These are phyloP conservation scores for Prunus mume DNA, from an alignment of 306 rosid species.

Conservation along the genomic window DNA sequence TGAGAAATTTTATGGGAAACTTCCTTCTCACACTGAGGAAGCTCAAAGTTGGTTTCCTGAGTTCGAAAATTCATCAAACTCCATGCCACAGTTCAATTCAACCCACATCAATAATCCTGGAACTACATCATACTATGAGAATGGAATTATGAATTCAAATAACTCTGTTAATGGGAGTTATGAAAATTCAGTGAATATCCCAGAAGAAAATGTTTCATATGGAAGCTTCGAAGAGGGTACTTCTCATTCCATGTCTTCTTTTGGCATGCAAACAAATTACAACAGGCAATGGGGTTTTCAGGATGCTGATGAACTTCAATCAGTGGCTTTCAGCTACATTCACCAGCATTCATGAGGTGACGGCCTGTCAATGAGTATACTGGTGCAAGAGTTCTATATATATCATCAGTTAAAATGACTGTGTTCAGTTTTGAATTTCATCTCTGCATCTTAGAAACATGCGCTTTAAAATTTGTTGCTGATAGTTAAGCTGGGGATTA, in stretches of 20 bases:
- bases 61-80: slow-evolving; percentile 40
- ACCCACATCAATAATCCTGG: slow-evolving; percentile 31
- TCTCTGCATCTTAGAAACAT: slow-evolving; percentile 28
- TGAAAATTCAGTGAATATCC: slow-evolving; percentile 28
- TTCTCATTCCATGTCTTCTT: slow-evolving; percentile 46
- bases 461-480: slow-evolving; percentile 38
- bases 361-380: neutral
- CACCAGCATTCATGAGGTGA: slow-evolving; percentile 27
- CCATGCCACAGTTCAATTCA: slow-evolving; percentile 37
- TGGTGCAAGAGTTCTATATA: slow-evolving; percentile 31
- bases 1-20: slow-evolving; percentile 34
- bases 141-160: slow-evolving; percentile 31
- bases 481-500: slow-evolving; percentile 18
- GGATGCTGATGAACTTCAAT: slow-evolving; percentile 60
- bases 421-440: slow-evolving; percentile 5
- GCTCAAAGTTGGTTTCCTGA: slow-evolving; percentile 53
- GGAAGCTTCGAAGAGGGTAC: slow-evolving; percentile 70
- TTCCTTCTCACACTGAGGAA: slow-evolving; percentile 32
- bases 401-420: neutral
- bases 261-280: slow-evolving; percentile 46
- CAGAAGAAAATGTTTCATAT: slow-evolving; percentile 59
- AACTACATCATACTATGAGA: slow-evolving; percentile 36
- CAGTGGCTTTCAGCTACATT: slow-evolving; percentile 64
- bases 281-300: slow-evolving; percentile 51
- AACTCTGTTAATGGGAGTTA: slow-evolving; percentile 45